Evolutionary conservation across 2,329 filamentous ascomycete species (phyloP), one percentile per base, ranked within the genome.

Genomic region (Talaromyces sp.): DNA sequence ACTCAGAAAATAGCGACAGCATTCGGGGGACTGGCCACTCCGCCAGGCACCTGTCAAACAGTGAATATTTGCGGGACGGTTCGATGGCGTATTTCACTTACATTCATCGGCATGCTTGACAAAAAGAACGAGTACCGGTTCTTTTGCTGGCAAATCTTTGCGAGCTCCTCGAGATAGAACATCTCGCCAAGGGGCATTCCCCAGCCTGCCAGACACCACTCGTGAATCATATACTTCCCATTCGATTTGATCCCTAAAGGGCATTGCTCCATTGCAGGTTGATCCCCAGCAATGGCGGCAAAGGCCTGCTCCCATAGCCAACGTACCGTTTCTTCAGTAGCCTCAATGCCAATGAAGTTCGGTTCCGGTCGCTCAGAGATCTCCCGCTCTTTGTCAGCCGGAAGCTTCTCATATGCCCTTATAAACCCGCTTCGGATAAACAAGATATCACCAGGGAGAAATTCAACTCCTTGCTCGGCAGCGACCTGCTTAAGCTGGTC

Each of bases 221-320:
- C 64, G 55, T 71, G 67, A 51, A 71, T 59, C 43, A 62, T 66
- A 21, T 61, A 64, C 5, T 60, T 60, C 5, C 55, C 39, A 37
- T 65, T 60, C 56, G 66, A 62, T 51, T 60, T 80, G n/a, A n/a
- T n/a, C n/a, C n/a, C n/a, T n/a, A n/a, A n/a, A 8, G 75, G 74
- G 63, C 77, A 77, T 6, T 75, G 74, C 63, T 85, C 83, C 61
- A 82, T 80, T 5, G 73, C 75, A 9, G 82, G 79, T 51, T 78
- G 76, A 59, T 86, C 83, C 2, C 82, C 81, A 0, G 78, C 83
- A 0, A 84, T 77, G 1, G 83, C 83, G 0, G 81, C 72, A 62
- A 86, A 84, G 13, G 75, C 71, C 52, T 77, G 71, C 52, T 84
- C 78, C 81, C 82, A 85, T 17, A 85, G 70, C 82, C 83, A 86